Percentiles rank a stretch among this genome's conserved stretches.
phyloP scores from a whole-genome alignment of 2,329 filamentous ascomycete species.

The Colletotrichum sp. region DNA sequence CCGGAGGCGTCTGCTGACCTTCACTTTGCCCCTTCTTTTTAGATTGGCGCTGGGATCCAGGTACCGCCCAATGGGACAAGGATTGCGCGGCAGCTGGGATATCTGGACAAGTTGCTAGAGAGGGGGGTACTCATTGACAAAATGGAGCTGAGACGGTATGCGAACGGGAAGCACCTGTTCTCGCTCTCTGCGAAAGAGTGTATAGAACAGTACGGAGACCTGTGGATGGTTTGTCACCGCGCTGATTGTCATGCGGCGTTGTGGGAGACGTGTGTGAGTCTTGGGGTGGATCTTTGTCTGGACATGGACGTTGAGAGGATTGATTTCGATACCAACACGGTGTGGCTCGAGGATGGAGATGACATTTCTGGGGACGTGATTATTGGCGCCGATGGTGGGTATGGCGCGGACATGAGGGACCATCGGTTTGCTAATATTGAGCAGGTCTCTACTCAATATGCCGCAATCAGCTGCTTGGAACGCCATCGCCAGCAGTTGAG shows the following conservation, averaged over 20 bases:
- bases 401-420: fast-evolving
- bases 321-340: not conserved
- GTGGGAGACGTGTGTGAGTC: not conserved
- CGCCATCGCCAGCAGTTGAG: not conserved
- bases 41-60: slow-evolving; percentile 17
- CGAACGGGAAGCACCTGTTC: not conserved
- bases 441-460: slow-evolving; percentile 5
- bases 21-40: not conserved
- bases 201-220: not conserved
- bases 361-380: slow-evolving; percentile 6
- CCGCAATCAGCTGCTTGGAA: not conserved
- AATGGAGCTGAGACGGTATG: slow-evolving; percentile 3
- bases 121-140: not conserved
- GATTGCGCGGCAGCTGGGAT: slow-evolving; percentile 8
- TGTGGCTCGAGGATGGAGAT: slow-evolving; percentile 11
- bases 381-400: slow-evolving; percentile 9
- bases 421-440: not conserved
- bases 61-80: slow-evolving; percentile 7
- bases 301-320: slow-evolving; percentile 7
- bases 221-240: slow-evolving; percentile 6
- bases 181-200: not conserved
- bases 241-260: slow-evolving; percentile 3
- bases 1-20: not conserved
- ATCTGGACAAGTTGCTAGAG: not conserved
- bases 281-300: not conserved